Base-by-base conservation (phyloP, 805 yeast genomes). In the Candida golubevii region DNA sequence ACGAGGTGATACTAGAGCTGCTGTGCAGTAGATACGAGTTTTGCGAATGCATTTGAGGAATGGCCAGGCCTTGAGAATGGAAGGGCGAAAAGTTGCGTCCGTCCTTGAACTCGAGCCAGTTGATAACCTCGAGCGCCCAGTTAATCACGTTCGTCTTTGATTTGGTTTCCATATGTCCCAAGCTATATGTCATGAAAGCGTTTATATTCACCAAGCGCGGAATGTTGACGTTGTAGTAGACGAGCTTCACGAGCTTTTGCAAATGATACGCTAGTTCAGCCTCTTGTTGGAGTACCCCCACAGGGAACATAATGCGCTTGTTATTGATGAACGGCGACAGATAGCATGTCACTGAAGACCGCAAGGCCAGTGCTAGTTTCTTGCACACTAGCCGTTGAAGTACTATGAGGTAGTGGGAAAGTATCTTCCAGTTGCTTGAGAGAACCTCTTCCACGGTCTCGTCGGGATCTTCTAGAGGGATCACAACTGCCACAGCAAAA, bases 21-120 rank as follows among this genome's bases (percentile, higher is more conserved):
- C 47, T 39, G 4, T 44, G 39, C 42, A 42, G 46, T 26, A 38
- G 36, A 35, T 31, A 37, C 11, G 47, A 43, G 30, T 35, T 35
- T 14, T 47, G 47, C 11, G 42, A 30, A 26, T 41, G 44, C 32
- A 30, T 45, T 32, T 44, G 43, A 12, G 44, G 45, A 39, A 46
- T 44, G 26, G 44, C 42, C 11, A 26, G 36, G 2, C 47, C 47
- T 12, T 36, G 41, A 14, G 47, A 38, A 26, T 46, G 44, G 7
- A 30, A 23, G 15, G 47, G 36, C 9, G 42, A 36, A 23, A 38
- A 46, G 38, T 39, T 58, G 28, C 50, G 58, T 6, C 72, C 79
- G 48, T 78, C 83, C 53, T 78, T 78, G 51, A 73, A 69, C 52
- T 77, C 80, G 14, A 78, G 57, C 83, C 83, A 78, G 31, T 76